Evolutionary conservation across 163 green algal species (phyloP), one percentile per base, ranked within the genome.

Genomic region (Chlorella variabilis): DNA sequence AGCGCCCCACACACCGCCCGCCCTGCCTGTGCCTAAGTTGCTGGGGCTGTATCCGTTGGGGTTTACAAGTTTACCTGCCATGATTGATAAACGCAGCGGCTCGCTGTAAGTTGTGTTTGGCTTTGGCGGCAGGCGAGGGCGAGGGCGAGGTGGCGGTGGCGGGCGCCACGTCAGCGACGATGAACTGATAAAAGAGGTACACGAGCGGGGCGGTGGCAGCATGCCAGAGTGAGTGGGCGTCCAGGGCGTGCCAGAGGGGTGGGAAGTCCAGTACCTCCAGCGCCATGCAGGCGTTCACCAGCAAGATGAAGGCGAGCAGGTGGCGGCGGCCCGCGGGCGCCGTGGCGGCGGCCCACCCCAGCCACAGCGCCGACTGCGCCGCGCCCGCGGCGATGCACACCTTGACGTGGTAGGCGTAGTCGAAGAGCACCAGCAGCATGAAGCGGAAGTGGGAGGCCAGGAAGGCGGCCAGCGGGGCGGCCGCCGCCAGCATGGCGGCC

Each of bases 221-320:
- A 86, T 98, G 95, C 95, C 95, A 98, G 29, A 91, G 23, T 18
- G 94, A 89, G 77, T 98, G 95, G 11, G 95, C 94, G 84, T 98
- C 95, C 4, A 98, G 25, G 3, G 94, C 39, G 0, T 80, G 76
- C 38, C 21, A 36, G 0, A 96, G 8, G 1, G 95, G 95, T 4
- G 95, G 87, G 51, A 98, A 98, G 58, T 98, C 95, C 3, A 98
- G 80, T 17, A 98, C 68, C 77, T 98, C 95, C 8, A 98, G 81
- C 25, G 90, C 58, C 78, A 94, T 91, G 9, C 91, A 87, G 3
- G 51, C 59, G 41, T 96, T 89, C 6, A 94, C 84, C 3, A 86
- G 42, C 9, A 74, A 17, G 31, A 94, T 71, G 67, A 94, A 95
- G 0, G 73, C 1, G 8, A 90, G 78, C 61, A 97, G 80, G 7